Conservation (phyloP, 768 basidiomycete genomes). For the Rhodosporidiobolus sp. region DNA sequence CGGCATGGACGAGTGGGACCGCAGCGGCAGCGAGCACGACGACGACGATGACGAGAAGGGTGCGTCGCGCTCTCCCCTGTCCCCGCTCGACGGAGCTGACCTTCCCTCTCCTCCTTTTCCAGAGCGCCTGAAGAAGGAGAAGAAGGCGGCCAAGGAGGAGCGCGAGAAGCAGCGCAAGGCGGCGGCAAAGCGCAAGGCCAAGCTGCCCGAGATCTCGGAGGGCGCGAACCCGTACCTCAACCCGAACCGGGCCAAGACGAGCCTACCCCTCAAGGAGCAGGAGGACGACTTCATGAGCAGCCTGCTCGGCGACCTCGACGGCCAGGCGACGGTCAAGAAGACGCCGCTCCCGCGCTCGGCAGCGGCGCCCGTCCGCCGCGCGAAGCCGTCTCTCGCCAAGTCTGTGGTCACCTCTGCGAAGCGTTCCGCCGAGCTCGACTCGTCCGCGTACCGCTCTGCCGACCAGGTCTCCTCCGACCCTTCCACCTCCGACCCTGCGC, state of each 20-base stretch:
- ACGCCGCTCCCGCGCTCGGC: constrained; percentile 13
- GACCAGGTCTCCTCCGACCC: constrained; percentile 42
- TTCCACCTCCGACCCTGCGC: constrained; percentile 47
- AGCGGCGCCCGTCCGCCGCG: neutral
- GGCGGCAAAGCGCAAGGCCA: constrained; percentile 43
- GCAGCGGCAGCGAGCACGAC: constrained; percentile 41
- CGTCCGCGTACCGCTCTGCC: constrained; percentile 13
- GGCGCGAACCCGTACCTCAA: constrained; percentile 73
- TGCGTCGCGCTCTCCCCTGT: neutral
- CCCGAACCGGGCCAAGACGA: constrained; percentile 36
- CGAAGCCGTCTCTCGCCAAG: constrained; percentile 11
- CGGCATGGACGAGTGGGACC: constrained; percentile 86
- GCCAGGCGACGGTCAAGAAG: constrained; percentile 28
- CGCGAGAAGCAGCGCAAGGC: constrained; percentile 51
- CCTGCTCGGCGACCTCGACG: constrained; percentile 70
- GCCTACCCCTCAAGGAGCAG: constrained; percentile 60
- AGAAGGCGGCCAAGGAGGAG: constrained; percentile 24
- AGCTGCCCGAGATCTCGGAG: constrained; percentile 50
- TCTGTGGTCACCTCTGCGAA: constrained; percentile 17
- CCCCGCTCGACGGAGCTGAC: neutral
- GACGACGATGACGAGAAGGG: constrained; percentile 37
- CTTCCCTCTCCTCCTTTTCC: neutral
- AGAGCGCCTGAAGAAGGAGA: constrained; percentile 45
- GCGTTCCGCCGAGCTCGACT: constrained; percentile 26
- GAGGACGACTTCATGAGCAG: constrained; percentile 87